phyloP scores from a whole-genome alignment of 345 rosid genomes.

The Citrus trifoliata region DNA sequence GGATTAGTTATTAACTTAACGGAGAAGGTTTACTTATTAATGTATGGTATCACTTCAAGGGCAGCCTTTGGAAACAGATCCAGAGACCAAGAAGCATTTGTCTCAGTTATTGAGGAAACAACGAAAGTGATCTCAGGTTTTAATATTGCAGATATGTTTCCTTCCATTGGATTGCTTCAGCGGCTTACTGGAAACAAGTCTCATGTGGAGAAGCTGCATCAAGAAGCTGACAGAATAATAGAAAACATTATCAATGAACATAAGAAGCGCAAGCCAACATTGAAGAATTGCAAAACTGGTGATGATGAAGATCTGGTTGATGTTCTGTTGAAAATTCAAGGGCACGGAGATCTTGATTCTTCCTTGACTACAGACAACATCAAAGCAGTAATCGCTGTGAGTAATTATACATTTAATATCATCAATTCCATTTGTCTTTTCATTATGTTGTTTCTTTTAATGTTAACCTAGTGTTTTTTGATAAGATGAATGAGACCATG shows the following conservation, averaged over 20 bases:
- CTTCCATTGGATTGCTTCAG: constrained; percentile 21
- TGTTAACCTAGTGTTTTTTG: too few relatives aligned
- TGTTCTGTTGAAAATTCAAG: constrained; percentile 21
- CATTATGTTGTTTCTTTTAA: too few relatives aligned
- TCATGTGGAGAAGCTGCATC: constrained; percentile 10
- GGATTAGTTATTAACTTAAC: neutral
- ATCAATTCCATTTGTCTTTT: too few relatives aligned
- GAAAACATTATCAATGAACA: constrained; percentile 18
- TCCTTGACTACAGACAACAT: constrained; percentile 18
- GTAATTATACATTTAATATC: neutral
- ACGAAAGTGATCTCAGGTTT: neutral
- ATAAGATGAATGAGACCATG: too few relatives aligned
- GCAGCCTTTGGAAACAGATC: neutral
- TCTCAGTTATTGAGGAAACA: neutral
- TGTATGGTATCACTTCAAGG: neutral
- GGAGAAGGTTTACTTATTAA: neutral
- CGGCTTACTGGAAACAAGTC: constrained; percentile 8
- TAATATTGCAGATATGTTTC: constrained; percentile 20
- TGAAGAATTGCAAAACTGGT: neutral
- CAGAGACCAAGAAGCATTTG: neutral
- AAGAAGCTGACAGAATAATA: constrained; percentile 5
- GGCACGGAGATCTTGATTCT: neutral
- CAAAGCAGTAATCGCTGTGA: constrained; percentile 33
- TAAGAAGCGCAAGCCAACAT: neutral
- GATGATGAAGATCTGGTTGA: constrained; percentile 18